Conservation (phyloP, 306 rosid species). For the Castanea sativa region DNA sequence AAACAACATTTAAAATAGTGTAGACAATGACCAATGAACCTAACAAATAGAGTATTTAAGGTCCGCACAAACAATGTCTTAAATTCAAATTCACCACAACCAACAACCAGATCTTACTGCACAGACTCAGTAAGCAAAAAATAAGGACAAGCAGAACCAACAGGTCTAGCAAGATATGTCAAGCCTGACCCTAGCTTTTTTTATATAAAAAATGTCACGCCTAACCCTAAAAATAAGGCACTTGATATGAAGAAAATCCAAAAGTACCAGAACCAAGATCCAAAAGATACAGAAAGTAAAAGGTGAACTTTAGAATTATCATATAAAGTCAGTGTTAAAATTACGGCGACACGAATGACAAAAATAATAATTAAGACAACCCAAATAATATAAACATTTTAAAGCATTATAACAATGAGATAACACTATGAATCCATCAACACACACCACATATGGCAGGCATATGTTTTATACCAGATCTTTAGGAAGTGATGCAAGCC, state of each 20-base stretch:
- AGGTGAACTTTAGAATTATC: neutral
- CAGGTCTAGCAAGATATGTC: neutral
- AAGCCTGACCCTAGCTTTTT: too few relatives aligned
- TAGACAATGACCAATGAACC: too few relatives aligned
- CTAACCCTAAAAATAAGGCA: neutral
- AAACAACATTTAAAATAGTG: too few relatives aligned
- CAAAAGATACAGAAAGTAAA: neutral
- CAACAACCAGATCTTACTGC: neutral
- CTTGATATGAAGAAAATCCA: neutral
- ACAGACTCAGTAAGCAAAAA: neutral
- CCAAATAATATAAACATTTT: neutral
- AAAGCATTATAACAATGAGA: neutral
- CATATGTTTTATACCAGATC: neutral
- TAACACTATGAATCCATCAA: constrained; percentile 9
- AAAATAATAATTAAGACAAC: neutral
- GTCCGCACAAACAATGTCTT: too few relatives aligned
- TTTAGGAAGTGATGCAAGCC: constrained; percentile 35
- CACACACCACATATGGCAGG: constrained; percentile 9
- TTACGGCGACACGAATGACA: neutral
- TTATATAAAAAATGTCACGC: neutral
- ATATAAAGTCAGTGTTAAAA: neutral
- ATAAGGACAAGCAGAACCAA: neutral
- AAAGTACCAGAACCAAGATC: neutral
- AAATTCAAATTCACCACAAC: constrained; percentile 8
- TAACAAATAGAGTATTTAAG: too few relatives aligned